Base-by-base conservation (phyloP, 2,329 filamentous ascomycete genomes). In the Drechslerella dactyloides region DNA sequence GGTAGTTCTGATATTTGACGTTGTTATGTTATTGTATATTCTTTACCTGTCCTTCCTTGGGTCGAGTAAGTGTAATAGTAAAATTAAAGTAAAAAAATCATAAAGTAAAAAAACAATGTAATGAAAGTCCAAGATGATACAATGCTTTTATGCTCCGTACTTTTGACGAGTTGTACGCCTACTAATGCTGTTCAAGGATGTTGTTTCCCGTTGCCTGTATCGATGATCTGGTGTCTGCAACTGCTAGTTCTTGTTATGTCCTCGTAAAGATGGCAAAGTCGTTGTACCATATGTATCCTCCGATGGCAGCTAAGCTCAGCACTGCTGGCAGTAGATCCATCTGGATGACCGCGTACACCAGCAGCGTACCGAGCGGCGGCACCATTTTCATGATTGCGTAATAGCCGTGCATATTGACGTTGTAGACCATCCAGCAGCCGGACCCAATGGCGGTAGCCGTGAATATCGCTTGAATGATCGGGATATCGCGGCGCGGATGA, bases 331-430 rank as follows among this genome's bases (percentile, higher is more conserved):
- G 77, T 44, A 96, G 81, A 62, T 91, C 85, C 80, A 97, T 84
- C 81, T 99, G 94, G 52, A 97, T 84, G 21, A 97, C 88, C 33
- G 89, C 87, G 92, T 93, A 97, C 2, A 97, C 85, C 93, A 93
- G 97, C 17, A 97, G 79, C 44, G 90, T 93, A 0, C 91, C 94
- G 13, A 97, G 79, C 3, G 92, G 88, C n/a, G 94, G 94, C 0
- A 92, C 90, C 74, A 87, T 87, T 82, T 96, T 96, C 91, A 97
- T 93, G 19, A 96, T 87, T 5, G 90, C 89, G 75, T 96, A 87
- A 77, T 97, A 97, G 2, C 89, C 86, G 74, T 87, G 86, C 30
- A 83, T 84, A 77, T 97, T 97, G 24, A 90, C 91, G 59, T 93
- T 86, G 75, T 90, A 83, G 54, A 97, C 88, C 73, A 97, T 82